Base-by-base conservation (phyloP, 352 stramenopile genomes). In the Phytophthora crassamura region DNA sequence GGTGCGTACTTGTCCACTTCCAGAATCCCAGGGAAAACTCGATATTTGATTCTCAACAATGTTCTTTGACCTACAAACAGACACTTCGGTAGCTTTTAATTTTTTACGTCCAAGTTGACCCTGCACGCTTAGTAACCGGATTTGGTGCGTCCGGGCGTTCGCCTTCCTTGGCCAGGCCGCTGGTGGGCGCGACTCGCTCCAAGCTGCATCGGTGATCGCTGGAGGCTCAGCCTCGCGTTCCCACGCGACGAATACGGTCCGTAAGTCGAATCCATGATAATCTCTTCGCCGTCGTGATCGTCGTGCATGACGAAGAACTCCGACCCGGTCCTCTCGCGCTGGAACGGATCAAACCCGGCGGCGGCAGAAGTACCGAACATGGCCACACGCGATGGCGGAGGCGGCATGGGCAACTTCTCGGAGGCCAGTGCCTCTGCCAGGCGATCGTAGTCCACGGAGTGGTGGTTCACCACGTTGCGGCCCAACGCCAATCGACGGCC, bases 321-420 rank as follows among this genome's bases (percentile, higher is more conserved):
- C 15, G 77, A 82, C 36, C 74, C 64, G 30, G 41, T 56, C 46
- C 60, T 54, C 11, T 69, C 68, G 11, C 66, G 70, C 10, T 63
- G 38, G 52, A 90, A 90, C 48, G 81, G 81, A 43, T 90, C 74
- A 56, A 77, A 75, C 5, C 56, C 67, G 12, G 68, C 69, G 0
- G 45, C 72, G 4, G n/a, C n/a, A n/a, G 72, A 83, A 18, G 75
- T 83, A 59, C 81, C 81, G 43, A 85, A 90, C 81, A 90, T 88
- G 25, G 76, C 80, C 39, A 90, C 81, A 66, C 81, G 81, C 34
- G 78, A 74, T 8, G 81, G 81, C 3, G 81, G 72, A 11, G 75
- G 75, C 5, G 75, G 75, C 62, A 84, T 68, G 22, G 75, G 72
- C 34, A 82, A 45, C 14, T 82, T 78, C 41, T 79, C 72, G 7